A percentile compares a stretch with the other conserved stretches of the same genome.
Conservation (phyloP, 2,329 filamentous ascomycete genomes). For the Aureobasidium leucospermi region DNA sequence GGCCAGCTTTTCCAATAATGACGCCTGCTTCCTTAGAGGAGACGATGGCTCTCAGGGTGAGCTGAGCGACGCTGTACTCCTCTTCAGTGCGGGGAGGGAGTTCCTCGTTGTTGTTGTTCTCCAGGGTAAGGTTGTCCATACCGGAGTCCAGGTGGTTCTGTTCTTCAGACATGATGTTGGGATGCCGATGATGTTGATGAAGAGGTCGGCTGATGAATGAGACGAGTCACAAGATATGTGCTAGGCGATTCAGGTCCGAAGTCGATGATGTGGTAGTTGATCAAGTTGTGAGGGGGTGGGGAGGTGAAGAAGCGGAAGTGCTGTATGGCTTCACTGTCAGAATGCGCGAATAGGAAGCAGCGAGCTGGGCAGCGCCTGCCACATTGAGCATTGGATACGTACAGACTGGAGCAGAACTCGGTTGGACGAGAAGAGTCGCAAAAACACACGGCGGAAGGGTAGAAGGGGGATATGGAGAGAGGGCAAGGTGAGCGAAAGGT, state of each 20-base stretch:
- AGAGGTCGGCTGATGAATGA: conserved; percentile 12
- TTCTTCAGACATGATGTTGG: conserved; percentile 33
- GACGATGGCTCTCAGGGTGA: conserved; percentile 94
- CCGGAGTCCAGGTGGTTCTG: conserved; percentile 26
- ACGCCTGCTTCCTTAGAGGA: conserved; percentile 98
- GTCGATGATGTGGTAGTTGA: neutral
- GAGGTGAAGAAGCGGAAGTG: neutral
- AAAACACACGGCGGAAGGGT: neutral
- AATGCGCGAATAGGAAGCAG: neutral
- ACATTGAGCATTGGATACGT: neutral
- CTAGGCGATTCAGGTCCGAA: conserved; percentile 7
- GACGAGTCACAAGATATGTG: neutral
- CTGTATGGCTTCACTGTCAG: neutral
- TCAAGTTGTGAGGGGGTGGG: neutral
- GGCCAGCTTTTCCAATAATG: conserved; percentile 97
- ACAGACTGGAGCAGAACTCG: neutral
- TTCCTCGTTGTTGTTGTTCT: conserved; percentile 47
- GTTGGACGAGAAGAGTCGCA: neutral
- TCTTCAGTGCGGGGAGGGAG: conserved; percentile 92
- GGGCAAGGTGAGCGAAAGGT: neutral
- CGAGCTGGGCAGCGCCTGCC: neutral
- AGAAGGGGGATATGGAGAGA: neutral
- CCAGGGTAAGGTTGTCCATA: conserved; percentile 33
- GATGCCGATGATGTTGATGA: conserved; percentile 16
- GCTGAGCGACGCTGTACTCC: conserved; percentile 85